Conservation (phyloP, 2,329 filamentous ascomycete genomes). For the Penicillium palitans region DNA sequence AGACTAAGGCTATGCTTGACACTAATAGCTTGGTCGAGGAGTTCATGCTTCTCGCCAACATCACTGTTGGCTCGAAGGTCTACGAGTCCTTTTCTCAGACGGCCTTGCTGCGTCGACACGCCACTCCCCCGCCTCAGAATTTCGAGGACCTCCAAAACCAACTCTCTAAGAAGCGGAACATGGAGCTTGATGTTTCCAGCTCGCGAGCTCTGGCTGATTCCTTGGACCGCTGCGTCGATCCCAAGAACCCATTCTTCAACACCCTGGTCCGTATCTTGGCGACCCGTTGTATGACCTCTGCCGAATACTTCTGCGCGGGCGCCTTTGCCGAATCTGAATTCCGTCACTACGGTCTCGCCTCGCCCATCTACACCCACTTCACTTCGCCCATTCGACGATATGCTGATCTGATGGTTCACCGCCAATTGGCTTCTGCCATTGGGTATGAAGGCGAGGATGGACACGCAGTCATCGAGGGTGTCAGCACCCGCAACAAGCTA, state of each 20-base stretch:
- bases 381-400: constrained; percentile 96
- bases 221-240: constrained; percentile 79
- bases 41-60: constrained; percentile 99
- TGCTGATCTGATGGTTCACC: constrained; percentile 91
- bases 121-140: constrained; percentile 87
- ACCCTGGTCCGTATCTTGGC: constrained; percentile 96
- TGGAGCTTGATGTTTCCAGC: constrained; percentile 79
- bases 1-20: constrained; percentile 89
- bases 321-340: constrained; percentile 92
- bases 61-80: constrained; percentile 86
- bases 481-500: constrained; percentile 79
- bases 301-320: constrained; percentile 96
- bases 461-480: constrained; percentile 71
- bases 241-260: constrained; percentile 91
- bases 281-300: constrained; percentile 98
- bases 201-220: constrained; percentile 93
- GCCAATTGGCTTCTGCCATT: constrained; percentile 93
- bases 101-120: constrained; percentile 88
- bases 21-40: constrained; percentile 98
- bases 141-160: constrained; percentile 94
- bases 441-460: constrained; percentile 66
- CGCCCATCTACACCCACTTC: constrained; percentile 98
- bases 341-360: constrained; percentile 93
- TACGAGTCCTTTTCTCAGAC: constrained; percentile 93
- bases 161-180: constrained; percentile 78